Evolutionary conservation across 148 eudicot species (phyloP).

Genomic region (Silene uniflora): DNA sequence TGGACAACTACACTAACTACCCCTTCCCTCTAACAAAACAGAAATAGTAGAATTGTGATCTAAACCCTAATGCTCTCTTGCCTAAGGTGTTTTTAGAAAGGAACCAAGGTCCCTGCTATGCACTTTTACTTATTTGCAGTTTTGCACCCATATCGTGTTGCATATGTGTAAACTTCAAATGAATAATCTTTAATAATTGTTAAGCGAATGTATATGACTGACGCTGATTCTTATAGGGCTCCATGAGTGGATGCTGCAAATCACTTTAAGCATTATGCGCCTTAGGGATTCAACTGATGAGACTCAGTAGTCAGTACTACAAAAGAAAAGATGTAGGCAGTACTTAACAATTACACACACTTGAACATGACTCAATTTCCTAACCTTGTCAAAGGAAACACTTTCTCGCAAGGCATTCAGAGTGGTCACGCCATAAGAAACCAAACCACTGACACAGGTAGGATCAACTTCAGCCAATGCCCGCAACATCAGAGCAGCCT

Average conservation of each 20-base stretch:
- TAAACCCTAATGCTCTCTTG: neutral
- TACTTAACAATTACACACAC: neutral
- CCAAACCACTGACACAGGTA: conserved; percentile 93
- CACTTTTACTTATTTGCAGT: neutral
- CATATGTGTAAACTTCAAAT: conserved; percentile 3
- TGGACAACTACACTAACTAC: neutral
- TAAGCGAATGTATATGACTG: neutral
- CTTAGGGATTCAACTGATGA: neutral
- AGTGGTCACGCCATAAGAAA: conserved; percentile 82
- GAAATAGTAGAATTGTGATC: neutral
- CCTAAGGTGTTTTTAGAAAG: neutral
- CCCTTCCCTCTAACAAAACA: neutral
- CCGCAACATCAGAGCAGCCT: conserved; percentile 86
- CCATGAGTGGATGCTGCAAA: neutral
- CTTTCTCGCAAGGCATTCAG: conserved; percentile 79
- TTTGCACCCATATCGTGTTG: neutral
- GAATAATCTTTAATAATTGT: neutral
- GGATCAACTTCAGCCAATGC: conserved; percentile 98
- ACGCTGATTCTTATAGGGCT: neutral
- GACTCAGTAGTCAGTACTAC: neutral
- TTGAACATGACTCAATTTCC: conserved; percentile 1
- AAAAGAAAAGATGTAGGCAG: conserved; percentile 10
- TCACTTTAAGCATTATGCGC: neutral
- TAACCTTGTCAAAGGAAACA: conserved; percentile 87
- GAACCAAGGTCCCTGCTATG: neutral